phyloP scores from a whole-genome alignment of 139 green algal genomes.

The Tetradesmus lagerheimii region DNA sequence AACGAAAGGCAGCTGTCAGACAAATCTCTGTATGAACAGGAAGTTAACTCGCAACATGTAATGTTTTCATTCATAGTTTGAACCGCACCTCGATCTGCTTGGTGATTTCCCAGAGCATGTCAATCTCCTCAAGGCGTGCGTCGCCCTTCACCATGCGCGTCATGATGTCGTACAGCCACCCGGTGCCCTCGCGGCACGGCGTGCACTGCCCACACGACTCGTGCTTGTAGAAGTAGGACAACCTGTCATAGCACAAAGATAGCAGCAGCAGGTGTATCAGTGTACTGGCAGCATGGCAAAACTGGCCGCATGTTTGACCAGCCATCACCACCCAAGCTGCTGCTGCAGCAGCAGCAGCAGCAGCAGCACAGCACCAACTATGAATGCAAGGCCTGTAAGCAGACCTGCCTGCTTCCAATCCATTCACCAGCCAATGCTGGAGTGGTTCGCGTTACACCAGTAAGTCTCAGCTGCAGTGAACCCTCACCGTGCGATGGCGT shows the following conservation, averaged over 20 bases:
- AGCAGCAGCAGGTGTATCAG: slow-evolving; percentile 54
- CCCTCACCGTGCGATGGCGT: no score
- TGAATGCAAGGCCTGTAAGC: no score
- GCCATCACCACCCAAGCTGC: no score
- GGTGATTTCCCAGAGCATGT: slow-evolving; percentile 97
- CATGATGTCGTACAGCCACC: slow-evolving; percentile 95
- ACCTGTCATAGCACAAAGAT: slow-evolving; percentile 37
- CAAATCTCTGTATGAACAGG: no score
- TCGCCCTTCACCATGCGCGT: slow-evolving; percentile 86
- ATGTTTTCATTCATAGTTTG: no score
- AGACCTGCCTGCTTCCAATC: no score
- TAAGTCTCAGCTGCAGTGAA: no score
- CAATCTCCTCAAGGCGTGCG: slow-evolving; percentile 95
- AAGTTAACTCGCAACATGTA: no score
- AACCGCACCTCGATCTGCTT: slow-evolving; percentile 86
- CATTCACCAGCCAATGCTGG: no score
- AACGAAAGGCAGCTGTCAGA: neutral
- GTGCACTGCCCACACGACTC: slow-evolving; percentile 99
- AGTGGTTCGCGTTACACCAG: no score
- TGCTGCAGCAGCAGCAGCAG: neutral
- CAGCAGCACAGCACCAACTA: neutral
- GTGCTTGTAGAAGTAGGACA: slow-evolving; percentile 99
- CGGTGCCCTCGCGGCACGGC: slow-evolving; percentile 96
- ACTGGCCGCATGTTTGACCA: no score
- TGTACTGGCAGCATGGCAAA: slow-evolving; percentile 97